Base-by-base conservation (phyloP, 2,329 filamentous ascomycete genomes). In the Talaromyces rugulosus region DNA sequence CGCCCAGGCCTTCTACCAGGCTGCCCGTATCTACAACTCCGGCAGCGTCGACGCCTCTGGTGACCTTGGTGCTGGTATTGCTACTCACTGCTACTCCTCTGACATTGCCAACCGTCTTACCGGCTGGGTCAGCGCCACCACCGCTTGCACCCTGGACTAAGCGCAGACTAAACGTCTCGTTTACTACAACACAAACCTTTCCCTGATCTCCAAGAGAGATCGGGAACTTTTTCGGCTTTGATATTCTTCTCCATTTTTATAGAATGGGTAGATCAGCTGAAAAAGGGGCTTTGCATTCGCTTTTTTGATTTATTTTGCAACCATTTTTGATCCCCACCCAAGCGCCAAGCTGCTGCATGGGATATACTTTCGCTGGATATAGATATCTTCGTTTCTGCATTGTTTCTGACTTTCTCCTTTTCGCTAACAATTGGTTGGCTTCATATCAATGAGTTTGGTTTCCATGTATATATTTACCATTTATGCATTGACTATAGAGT, bases 21-120 rank as follows among this genome's bases (percentile, higher is more conserved):
- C 68, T 12, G 72, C 74, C 16, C 62, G 73, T 50, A 66, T 73
- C 30, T 76, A 76, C 65, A 76, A 76, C 63, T 75, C 74, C 0
- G 74, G 74, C 31, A 66, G 66, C 0, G 68, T 75, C 16, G 66
- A 66, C 36, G 9, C 62, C 1, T 66, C 64, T 3, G 65, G 65
- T 2, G 70, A 75, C 52, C 67, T 75, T 18, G 72, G 57, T 5
- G 64, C 74, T 58, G 78, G 78, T 54, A 72, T 80, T 66, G 67
- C 65, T 7, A 42, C 79, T 78, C 75, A 77, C 64, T 83, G 81
- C 73, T 85, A 85, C 67, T 74, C 78, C 8, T 76, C 72, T 28
- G 82, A 85, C 64, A 74, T 84, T 65, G 82, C 82, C 56, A 82
- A 82, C 66, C 72, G 80, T 51, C 70, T 82, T 53, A 71, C 71